A percentile compares a stretch with the other conserved stretches of the same genome.
phyloP scores from a whole-genome alignment of 73 alveolate genomes.

The Paramecium bursaria region DNA sequence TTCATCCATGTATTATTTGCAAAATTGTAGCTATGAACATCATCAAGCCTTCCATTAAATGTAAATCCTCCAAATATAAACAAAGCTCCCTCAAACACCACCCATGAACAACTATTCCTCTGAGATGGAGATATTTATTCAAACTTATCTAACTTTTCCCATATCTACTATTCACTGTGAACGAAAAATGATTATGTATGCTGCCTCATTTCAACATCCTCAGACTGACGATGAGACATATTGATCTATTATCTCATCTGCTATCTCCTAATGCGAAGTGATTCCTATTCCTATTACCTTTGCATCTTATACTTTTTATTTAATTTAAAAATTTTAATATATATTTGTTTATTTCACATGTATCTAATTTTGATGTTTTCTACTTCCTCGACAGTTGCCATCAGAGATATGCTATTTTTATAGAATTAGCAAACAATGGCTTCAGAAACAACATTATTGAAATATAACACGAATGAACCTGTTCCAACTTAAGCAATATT shows the following conservation, averaged over 20 bases:
- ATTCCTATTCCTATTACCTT: too few species aligned
- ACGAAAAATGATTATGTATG: too few species aligned
- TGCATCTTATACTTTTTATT: too few species aligned
- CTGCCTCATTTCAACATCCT: too few species aligned
- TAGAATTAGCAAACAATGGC: conserved; percentile 26
- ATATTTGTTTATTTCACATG: too few species aligned
- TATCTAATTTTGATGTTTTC: conserved; percentile 48
- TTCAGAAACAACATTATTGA: not conserved
- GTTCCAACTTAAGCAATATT: not conserved
- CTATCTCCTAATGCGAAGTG: too few species aligned
- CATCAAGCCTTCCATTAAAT: conserved; percentile 67
- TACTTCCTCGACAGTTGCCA: conserved; percentile 26
- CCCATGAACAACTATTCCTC: conserved; percentile 66
- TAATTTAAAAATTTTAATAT: too few species aligned
- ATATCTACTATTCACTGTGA: conserved; percentile 48
- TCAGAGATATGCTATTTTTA: conserved; percentile 14
- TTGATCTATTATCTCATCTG: too few species aligned
- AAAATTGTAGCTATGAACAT: conserved; percentile 55
- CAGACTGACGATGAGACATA: too few species aligned
- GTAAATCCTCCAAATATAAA: conserved; percentile 72
- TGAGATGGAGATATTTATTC: conserved; percentile 46
- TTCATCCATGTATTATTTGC: conserved; percentile 33
- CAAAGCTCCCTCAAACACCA: conserved; percentile 49
- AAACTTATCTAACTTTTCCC: conserved; percentile 63
- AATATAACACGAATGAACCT: conserved; percentile 58